Percentiles rank a stretch among this genome's conserved stretches.
Conservation (phyloP, 257 asterid genomes). For the Jaltomata sinuosa region DNA sequence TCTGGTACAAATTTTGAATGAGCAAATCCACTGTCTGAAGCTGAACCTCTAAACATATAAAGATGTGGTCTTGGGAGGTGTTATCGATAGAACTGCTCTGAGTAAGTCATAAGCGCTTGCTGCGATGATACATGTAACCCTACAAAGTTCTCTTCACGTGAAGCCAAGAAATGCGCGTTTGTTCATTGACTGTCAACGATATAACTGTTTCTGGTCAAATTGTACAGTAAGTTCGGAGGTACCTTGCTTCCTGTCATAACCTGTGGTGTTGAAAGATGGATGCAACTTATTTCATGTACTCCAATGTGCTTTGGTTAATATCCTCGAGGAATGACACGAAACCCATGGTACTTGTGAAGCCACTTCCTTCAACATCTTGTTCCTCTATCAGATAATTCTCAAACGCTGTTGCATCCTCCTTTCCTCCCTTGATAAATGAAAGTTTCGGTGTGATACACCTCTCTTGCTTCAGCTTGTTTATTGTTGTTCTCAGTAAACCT, state of each 20-base stretch:
- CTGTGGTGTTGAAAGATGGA: not conserved
- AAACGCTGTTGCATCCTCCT: conserved; percentile 75
- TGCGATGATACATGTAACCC: not conserved
- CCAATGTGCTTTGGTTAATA: conserved; percentile 61
- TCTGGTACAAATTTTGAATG: not conserved
- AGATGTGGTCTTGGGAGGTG: not conserved
- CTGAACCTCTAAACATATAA: not conserved
- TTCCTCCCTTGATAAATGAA: conserved; percentile 69
- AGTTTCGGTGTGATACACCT: conserved; percentile 82
- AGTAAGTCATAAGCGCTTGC: not conserved
- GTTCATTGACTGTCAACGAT: not conserved
- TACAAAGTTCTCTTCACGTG: not conserved
- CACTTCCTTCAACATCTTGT: conserved; percentile 82
- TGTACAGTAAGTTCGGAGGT: not conserved
- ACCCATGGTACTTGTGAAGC: conserved; percentile 80
- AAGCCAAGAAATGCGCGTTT: not conserved
- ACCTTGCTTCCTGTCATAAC: not conserved
- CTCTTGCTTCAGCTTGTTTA: conserved; percentile 88
- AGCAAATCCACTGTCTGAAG: not conserved
- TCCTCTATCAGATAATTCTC: conserved; percentile 96
- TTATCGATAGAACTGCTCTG: not conserved
- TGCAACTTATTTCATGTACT: conserved; percentile 33
- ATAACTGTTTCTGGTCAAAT: not conserved
- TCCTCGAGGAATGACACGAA: conserved; percentile 88
- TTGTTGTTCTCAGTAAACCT: conserved; percentile 77